Evolutionary conservation across 495 filamentous ascomycete genomes (phyloP), one percentile per base, ranked within the genome.

Genomic region (Lasiosphaeria miniovina): DNA sequence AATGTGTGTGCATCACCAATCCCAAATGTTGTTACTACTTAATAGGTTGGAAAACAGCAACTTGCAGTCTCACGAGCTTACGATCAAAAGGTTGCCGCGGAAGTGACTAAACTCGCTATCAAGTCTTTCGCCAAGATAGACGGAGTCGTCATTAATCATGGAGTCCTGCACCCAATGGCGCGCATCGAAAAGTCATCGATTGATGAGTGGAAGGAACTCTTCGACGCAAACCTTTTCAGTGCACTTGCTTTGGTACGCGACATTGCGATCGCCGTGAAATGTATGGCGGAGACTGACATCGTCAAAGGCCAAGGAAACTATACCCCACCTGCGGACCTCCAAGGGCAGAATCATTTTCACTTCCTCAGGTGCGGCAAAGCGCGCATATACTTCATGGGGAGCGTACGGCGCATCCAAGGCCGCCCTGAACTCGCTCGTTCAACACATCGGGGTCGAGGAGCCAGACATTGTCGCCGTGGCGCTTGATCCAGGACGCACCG

Each of bases 401-500:
- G 77, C 77, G 0, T 98, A 98, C 67, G 91, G 90, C 4, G 82
- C 90, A 4, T 86, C 87, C 12, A 98, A 98, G 72, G 93, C 94
- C 3, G 92, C 91, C 0, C 71, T 97, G 68, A 96, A 96, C 74
- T 88, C 93, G 68, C 78, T 98, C 0, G 83, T 84, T 14, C 66
- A 80, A 54, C 91, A 89, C 15, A 62, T 98, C 31, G 87, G 84
- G 1, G 80, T 78, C 8, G 94, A 98, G 64, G 94, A 97, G 72
- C 85, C 89, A 7, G 80, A 87, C 14, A 82, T 96, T 54, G 88
- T 82, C 3, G 82, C 81, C 7, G 69, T 98, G 3, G 65, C 81
- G 2, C 77, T 98, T 49, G 83, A 88, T 46, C 94, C 94, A 0
- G 94, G 94, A 6, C 87, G 91, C 58, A 86, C 94, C 33, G 89